phyloP scores from a whole-genome alignment of 2,329 filamentous ascomycete genomes.

The Diaporthe destruens region DNA sequence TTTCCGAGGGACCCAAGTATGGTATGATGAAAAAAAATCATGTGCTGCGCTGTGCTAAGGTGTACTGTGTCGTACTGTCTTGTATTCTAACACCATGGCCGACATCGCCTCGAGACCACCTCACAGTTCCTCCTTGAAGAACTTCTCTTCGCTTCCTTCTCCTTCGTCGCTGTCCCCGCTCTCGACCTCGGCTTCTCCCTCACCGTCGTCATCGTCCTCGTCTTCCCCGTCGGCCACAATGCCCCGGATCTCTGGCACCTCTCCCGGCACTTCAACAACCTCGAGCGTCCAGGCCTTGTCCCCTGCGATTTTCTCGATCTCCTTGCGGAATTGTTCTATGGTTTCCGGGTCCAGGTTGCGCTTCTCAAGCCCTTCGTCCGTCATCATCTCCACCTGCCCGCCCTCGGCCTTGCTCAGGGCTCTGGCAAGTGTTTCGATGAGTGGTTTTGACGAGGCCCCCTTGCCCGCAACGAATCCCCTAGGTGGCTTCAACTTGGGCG shows the following conservation, averaged over 20 bases:
- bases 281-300: slow-evolving; percentile 85
- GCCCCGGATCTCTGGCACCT: slow-evolving; percentile 74
- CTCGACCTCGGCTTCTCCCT: slow-evolving; percentile 43
- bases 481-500: slow-evolving; percentile 60
- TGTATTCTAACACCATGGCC: slow-evolving; percentile 1
- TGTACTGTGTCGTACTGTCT: slow-evolving; percentile 2
- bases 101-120: slow-evolving; percentile 11
- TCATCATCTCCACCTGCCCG: slow-evolving; percentile 71
- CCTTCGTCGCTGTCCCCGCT: slow-evolving; percentile 43
- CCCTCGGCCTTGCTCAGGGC: slow-evolving; percentile 67
- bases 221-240: slow-evolving; percentile 73
- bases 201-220: slow-evolving; percentile 49
- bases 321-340: slow-evolving; percentile 76
- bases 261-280: slow-evolving; percentile 76
- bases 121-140: slow-evolving; percentile 67
- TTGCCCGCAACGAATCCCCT: slow-evolving; percentile 53
- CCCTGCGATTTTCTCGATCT: slow-evolving; percentile 77
- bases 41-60: slow-evolving; percentile 6
- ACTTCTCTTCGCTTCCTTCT: slow-evolving; percentile 63
- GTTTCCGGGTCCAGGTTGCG: slow-evolving; percentile 75
- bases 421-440: slow-evolving; percentile 60
- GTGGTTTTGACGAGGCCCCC: slow-evolving; percentile 44
- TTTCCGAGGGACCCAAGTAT: neutral
- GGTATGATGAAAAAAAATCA: slow-evolving; percentile 12
- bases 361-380: slow-evolving; percentile 75